These are phyloP conservation scores for Zygoascus hellenicus DNA, from an alignment of 1,139 yeast genomes.

Conservation along the genomic window DNA sequence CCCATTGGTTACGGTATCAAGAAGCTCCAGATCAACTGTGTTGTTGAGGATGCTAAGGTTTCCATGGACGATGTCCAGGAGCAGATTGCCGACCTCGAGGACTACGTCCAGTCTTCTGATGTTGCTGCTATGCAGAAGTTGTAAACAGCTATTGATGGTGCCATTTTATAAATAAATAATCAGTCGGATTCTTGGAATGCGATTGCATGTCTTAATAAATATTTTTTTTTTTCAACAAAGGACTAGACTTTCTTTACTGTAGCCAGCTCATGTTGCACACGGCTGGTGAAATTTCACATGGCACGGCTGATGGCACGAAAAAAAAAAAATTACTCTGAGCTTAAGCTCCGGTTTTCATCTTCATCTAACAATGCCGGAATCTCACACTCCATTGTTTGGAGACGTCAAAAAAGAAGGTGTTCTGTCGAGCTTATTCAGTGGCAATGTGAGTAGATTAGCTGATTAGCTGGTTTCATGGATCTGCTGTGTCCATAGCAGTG, in stretches of 20 bases:
- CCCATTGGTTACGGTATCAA: constrained; percentile 99
- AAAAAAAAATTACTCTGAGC: too few relatives aligned
- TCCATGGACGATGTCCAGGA: constrained; percentile 87
- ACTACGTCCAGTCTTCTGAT: constrained; percentile 98
- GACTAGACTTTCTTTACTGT: too few relatives aligned
- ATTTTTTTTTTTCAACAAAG: too few relatives aligned
- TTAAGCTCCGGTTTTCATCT: too few relatives aligned
- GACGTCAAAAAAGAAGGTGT: not conserved
- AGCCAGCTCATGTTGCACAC: too few relatives aligned
- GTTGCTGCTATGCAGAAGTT: constrained; percentile 97
- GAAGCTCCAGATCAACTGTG: constrained; percentile 98
- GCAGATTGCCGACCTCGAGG: constrained; percentile 89
- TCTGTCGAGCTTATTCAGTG: not conserved
- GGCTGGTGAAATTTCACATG: too few relatives aligned
- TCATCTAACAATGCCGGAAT: too few relatives aligned
- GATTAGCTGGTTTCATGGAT: not conserved
- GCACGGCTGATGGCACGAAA: too few relatives aligned
- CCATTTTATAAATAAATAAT: not conserved
- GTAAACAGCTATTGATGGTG: constrained; percentile 46
- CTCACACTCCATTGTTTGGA: constrained; percentile 3
- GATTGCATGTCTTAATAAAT: too few relatives aligned
- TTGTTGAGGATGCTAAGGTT: constrained; percentile 94
- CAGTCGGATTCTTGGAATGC: not conserved
- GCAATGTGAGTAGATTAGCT: not conserved
- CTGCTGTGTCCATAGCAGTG: not conserved